Evolutionary conservation across 2,329 filamentous ascomycete species (phyloP).

Genomic region (Aciculosporium take): DNA sequence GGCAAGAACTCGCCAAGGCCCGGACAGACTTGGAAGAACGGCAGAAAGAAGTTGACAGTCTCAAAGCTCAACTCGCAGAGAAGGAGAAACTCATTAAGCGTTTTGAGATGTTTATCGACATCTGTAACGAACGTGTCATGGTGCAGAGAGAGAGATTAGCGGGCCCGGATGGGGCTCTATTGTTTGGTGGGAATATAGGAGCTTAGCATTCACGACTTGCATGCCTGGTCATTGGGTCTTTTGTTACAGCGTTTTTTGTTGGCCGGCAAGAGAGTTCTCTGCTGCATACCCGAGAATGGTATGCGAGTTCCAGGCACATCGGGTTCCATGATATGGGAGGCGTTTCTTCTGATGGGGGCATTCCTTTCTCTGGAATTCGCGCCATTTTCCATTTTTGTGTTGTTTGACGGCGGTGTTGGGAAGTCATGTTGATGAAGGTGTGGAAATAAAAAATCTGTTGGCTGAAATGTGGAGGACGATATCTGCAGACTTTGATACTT

Average conservation of each 20-base stretch:
- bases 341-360: not conserved
- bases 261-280: not conserved
- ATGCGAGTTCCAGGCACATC: not conserved
- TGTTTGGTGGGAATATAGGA: slow-evolving; percentile 14
- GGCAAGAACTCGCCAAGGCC: slow-evolving; percentile 44
- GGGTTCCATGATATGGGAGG: not conserved
- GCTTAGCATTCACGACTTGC: slow-evolving; percentile 6
- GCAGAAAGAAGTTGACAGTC: slow-evolving; percentile 41
- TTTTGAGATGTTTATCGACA: slow-evolving; percentile 57
- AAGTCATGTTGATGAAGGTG: not conserved
- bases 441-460: not conserved
- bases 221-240: not conserved
- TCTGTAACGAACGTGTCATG: slow-evolving; percentile 53
- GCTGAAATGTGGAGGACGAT: not conserved
- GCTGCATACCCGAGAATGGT: not conserved
- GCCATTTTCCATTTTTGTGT: not conserved
- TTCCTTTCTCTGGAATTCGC: not conserved
- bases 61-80: slow-evolving; percentile 46
- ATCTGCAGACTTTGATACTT: not conserved
- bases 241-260: not conserved
- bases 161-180: slow-evolving; percentile 14
- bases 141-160: slow-evolving; percentile 41
- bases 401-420: not conserved
- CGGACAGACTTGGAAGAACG: slow-evolving; percentile 42
- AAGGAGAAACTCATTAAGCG: slow-evolving; percentile 48